These are phyloP conservation scores for Backusella mclennaniae DNA, from an alignment of 192 early-diverging fungal species.

Conservation along the genomic window DNA sequence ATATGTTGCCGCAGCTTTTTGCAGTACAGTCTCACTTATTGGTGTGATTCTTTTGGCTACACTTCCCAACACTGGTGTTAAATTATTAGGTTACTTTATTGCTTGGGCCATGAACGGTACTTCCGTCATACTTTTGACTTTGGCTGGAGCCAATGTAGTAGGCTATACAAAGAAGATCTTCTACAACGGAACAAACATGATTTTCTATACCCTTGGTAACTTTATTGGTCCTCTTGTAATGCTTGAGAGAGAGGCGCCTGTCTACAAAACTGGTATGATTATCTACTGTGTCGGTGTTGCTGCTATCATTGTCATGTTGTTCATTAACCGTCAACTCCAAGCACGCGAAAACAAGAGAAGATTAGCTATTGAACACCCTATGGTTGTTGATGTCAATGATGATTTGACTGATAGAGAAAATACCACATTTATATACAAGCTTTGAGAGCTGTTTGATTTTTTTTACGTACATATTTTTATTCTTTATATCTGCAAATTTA, in stretches of 20 bases:
- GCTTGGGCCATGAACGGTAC: conserved; percentile 15
- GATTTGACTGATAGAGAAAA: conserved; percentile 26
- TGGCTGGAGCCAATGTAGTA: conserved; percentile 1
- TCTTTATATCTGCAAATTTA: background rate
- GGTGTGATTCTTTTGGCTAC: conserved; percentile 13
- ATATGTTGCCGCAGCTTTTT: background rate
- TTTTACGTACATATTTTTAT: background rate
- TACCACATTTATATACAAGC: conserved; percentile 18
- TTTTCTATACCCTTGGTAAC: conserved; percentile 18
- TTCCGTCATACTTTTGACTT: conserved; percentile 4
- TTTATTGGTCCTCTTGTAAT: conserved; percentile 26
- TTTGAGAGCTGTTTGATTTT: background rate
- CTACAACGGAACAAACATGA: conserved; percentile 3
- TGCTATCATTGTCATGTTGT: conserved; percentile 9
- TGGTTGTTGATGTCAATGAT: background rate
- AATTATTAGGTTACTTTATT: conserved; percentile 16
- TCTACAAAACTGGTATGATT: conserved; percentile 20
- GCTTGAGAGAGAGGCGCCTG: conserved; percentile 7
- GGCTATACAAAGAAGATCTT: conserved; percentile 28
- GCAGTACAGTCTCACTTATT: background rate
- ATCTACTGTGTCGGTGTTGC: conserved; percentile 3
- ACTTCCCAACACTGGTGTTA: background rate
- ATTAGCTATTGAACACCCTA: background rate
- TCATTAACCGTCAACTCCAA: conserved; percentile 9
- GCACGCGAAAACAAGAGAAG: conserved; percentile 5